Evolutionary conservation across 768 basidiomycete species (phyloP).

Genomic region (Arthromyces matolae): DNA sequence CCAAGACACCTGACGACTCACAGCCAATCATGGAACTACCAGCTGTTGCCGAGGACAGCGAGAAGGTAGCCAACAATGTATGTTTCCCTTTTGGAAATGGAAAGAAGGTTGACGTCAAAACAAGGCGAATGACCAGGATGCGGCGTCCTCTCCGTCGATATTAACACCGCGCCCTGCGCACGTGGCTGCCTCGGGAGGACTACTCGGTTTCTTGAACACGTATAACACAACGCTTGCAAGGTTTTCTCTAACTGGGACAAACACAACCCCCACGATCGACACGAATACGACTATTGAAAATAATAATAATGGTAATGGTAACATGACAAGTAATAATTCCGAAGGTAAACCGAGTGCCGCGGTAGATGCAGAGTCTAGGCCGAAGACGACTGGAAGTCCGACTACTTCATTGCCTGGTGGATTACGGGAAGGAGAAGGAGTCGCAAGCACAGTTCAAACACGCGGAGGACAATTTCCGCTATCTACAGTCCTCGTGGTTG

Average conservation of each 20-base stretch:
- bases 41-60: slow-evolving; percentile 17
- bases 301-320: neutral
- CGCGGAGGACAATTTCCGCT: slow-evolving; percentile 33
- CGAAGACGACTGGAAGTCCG: slow-evolving; percentile 13
- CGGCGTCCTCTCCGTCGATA: slow-evolving; percentile 9
- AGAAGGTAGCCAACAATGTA: slow-evolving; percentile 28
- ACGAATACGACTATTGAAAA: neutral
- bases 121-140: slow-evolving; percentile 17
- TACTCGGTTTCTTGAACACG: slow-evolving; percentile 58
- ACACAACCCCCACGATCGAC: slow-evolving; percentile 17
- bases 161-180: slow-evolving; percentile 18
- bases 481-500: slow-evolving; percentile 68
- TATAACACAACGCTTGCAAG: slow-evolving; percentile 58
- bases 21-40: slow-evolving; percentile 15
- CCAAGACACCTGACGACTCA: slow-evolving; percentile 18
- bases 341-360: slow-evolving; percentile 5
- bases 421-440: slow-evolving; percentile 26
- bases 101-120: neutral
- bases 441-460: slow-evolving; percentile 14
- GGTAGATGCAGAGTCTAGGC: neutral
- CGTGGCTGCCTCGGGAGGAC: slow-evolving; percentile 32
- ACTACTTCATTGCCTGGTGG: slow-evolving; percentile 40
- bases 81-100: slow-evolving; percentile 19
- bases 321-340: slow-evolving; percentile 13
- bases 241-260: slow-evolving; percentile 36